Evolutionary conservation across 148 eudicot genomes (phyloP).

Genomic region (Amaranthus palmeri): DNA sequence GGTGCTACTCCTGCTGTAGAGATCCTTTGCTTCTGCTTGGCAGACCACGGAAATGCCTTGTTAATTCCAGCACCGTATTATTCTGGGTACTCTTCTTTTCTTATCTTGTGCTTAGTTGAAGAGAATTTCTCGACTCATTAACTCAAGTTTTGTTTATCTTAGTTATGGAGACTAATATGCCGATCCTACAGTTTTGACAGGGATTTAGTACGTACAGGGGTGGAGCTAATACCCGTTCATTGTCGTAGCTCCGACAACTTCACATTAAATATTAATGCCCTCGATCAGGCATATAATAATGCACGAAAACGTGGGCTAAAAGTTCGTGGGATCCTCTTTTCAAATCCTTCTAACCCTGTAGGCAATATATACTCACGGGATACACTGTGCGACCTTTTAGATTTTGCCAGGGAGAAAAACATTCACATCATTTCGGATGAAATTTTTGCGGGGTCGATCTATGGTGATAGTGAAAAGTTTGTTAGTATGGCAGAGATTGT

Average conservation of each 20-base stretch:
- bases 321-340: slow-evolving; percentile 61
- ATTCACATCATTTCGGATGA: slow-evolving; percentile 81
- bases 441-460: slow-evolving; percentile 66
- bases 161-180: slow-evolving; percentile 8
- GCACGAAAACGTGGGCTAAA: slow-evolving; percentile 73
- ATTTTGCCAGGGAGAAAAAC: slow-evolving; percentile 79
- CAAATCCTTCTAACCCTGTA: slow-evolving; percentile 84
- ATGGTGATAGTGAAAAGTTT: slow-evolving; percentile 57
- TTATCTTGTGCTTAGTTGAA: not conserved
- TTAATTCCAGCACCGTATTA: slow-evolving; percentile 93
- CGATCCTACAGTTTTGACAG: slow-evolving; percentile 68
- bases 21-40: slow-evolving; percentile 83
- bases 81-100: slow-evolving; percentile 56
- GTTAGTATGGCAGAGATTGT: slow-evolving; percentile 76
- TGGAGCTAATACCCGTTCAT: slow-evolving; percentile 71
- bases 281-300: slow-evolving; percentile 68
- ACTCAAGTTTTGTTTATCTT: not conserved
- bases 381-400: slow-evolving; percentile 45
- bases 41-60: slow-evolving; percentile 83
- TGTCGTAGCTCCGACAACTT: slow-evolving; percentile 77
- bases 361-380: slow-evolving; percentile 57
- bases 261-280: slow-evolving; percentile 50
- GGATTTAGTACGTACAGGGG: slow-evolving; percentile 76
- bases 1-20: slow-evolving; percentile 94
- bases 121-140: not conserved